Evolutionary conservation across 768 basidiomycete genomes (phyloP).

Genomic region (Heimioporus sp.): DNA sequence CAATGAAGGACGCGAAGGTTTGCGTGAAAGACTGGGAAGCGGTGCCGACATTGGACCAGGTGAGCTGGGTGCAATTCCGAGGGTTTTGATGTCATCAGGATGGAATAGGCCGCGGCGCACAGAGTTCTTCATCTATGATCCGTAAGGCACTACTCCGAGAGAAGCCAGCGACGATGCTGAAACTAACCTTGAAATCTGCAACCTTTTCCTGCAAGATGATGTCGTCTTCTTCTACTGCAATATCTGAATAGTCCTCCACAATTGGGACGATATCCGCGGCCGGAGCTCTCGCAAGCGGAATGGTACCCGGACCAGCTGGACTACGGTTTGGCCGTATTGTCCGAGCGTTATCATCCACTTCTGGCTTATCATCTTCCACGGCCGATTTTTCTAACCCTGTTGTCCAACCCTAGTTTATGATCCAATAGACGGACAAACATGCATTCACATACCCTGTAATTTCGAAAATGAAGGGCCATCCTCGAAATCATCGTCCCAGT

Average conservation of each 20-base stretch:
- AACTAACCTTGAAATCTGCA: conserved; percentile 73
- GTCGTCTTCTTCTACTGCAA: conserved; percentile 79
- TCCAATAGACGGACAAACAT: background rate
- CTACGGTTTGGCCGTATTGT: conserved; percentile 79
- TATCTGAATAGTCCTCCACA: conserved; percentile 90
- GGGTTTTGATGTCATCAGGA: conserved; percentile 84
- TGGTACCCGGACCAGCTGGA: conserved; percentile 49
- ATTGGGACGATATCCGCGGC: conserved; percentile 62
- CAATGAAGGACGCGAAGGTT: conserved; percentile 52
- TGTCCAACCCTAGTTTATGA: background rate
- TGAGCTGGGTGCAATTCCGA: conserved; percentile 49
- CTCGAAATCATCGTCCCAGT: conserved; percentile 99
- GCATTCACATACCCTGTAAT: conserved; percentile 49
- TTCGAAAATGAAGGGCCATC: conserved; percentile 89
- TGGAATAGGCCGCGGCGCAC: conserved; percentile 77
- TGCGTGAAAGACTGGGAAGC: conserved; percentile 52
- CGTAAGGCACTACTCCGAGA: background rate
- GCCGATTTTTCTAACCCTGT: conserved; percentile 63
- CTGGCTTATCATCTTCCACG: conserved; percentile 52
- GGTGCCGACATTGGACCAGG: conserved; percentile 70
- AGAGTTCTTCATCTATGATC: conserved; percentile 62
- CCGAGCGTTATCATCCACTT: conserved; percentile 71
- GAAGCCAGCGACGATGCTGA: background rate
- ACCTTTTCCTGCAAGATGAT: conserved; percentile 71
- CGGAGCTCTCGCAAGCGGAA: conserved; percentile 61